phyloP scores from a whole-genome alignment of 306 rosid species.

The Citrullus colocynthis region DNA sequence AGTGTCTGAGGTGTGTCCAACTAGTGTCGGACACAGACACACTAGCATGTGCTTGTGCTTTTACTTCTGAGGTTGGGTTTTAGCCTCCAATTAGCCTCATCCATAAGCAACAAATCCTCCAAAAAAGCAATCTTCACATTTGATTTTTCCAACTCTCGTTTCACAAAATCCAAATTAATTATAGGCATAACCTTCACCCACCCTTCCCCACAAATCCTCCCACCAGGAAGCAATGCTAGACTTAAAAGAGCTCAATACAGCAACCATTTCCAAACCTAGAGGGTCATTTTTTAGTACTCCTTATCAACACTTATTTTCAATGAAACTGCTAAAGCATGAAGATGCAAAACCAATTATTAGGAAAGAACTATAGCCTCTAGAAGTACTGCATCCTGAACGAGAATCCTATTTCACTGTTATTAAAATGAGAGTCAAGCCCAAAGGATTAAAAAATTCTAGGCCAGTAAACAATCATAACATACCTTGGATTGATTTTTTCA shows the following conservation, averaged over 20 bases:
- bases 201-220: not conserved
- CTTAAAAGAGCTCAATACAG: not conserved
- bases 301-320: not conserved
- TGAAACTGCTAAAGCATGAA: not conserved
- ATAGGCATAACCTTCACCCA: not conserved
- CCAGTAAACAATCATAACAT: conserved; percentile 13
- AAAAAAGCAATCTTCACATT: not conserved
- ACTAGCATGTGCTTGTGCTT: too few relatives aligned
- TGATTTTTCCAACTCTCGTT: not conserved
- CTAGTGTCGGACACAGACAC: too few relatives aligned
- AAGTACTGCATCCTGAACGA: not conserved
- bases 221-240: not conserved
- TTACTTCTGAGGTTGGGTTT: not conserved
- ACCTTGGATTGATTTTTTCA: conserved; percentile 90
- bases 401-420: not conserved
- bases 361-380: not conserved
- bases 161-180: not conserved
- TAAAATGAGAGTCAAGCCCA: not conserved
- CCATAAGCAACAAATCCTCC: not conserved
- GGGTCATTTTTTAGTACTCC: not conserved
- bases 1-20: too few relatives aligned
- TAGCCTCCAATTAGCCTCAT: not conserved
- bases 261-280: not conserved
- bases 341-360: not conserved
- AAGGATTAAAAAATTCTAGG: not conserved